These are phyloP conservation scores for Aspergillus japonicus DNA, from an alignment of 2,329 filamentous ascomycete genomes.

Conservation along the genomic window DNA sequence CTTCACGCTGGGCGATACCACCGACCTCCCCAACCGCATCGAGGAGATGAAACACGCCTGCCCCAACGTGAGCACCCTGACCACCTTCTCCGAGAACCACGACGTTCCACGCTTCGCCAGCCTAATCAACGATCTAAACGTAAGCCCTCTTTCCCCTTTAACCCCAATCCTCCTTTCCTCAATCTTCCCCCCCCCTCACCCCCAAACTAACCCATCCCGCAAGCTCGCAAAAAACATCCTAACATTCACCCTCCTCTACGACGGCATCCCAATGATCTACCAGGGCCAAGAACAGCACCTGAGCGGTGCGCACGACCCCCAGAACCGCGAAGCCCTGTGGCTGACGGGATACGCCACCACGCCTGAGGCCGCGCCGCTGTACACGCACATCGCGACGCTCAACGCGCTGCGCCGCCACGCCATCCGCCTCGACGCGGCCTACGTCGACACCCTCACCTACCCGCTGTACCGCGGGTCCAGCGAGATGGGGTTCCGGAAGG, in stretches of 20 bases:
- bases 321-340: conserved; percentile 58
- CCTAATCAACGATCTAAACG: conserved; percentile 50
- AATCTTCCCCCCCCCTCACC: background rate
- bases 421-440: conserved; percentile 33
- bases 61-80: conserved; percentile 47
- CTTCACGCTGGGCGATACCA: conserved; percentile 34
- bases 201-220: background rate
- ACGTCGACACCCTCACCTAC: conserved; percentile 40
- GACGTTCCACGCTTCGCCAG: conserved; percentile 57
- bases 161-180: no score
- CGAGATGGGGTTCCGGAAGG: conserved; percentile 48
- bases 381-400: conserved; percentile 37
- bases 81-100: conserved; percentile 60
- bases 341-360: conserved; percentile 47
- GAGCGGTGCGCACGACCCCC: conserved; percentile 48
- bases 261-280: conserved; percentile 66
- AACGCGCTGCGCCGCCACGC: conserved; percentile 48
- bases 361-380: conserved; percentile 33
- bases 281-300: conserved; percentile 65
- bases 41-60: conserved; percentile 28
- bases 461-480: conserved; percentile 43
- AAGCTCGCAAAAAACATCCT: conserved; percentile 60
- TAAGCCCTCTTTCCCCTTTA: conserved; percentile 1
- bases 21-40: conserved; percentile 27
- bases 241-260: conserved; percentile 57